Conservation (phyloP, 306 rosid species). For the Gleditsia sinensis region DNA sequence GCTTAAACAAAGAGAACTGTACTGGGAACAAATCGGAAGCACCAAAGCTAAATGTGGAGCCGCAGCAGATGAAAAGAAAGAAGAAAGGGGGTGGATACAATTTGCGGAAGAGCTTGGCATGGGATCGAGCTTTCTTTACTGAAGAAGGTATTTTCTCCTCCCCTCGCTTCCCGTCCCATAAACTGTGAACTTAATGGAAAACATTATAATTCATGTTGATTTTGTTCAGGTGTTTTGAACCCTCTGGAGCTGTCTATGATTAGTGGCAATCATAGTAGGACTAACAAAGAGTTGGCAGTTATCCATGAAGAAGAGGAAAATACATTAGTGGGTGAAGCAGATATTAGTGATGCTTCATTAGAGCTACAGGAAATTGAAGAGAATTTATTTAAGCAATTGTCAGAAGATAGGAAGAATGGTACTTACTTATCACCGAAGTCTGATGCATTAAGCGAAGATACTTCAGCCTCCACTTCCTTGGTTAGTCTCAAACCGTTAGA, state of each 20-base stretch:
- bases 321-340: background rate
- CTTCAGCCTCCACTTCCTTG: background rate
- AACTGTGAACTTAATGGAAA: background rate
- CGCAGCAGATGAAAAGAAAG: conserved; percentile 82
- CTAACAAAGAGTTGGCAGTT: conserved; percentile 44
- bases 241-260: conserved; percentile 80
- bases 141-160: conserved; percentile 63
- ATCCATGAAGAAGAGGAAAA: conserved; percentile 48
- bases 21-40: conserved; percentile 49
- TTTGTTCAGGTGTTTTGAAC: conserved; percentile 70
- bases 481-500: background rate
- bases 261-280: conserved; percentile 51
- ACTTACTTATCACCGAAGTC: conserved; percentile 39
- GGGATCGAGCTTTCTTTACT: conserved; percentile 90
- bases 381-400: background rate
- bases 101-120: conserved; percentile 92
- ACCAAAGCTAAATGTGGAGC: conserved; percentile 58
- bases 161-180: background rate
- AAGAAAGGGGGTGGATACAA: conserved; percentile 75
- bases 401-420: conserved; percentile 27
- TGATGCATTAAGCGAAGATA: conserved; percentile 30
- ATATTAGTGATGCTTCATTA: conserved; percentile 3
- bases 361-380: background rate
- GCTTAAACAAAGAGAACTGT: conserved; percentile 48
- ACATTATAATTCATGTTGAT: background rate